Conservation (phyloP, 2,329 filamentous ascomycete species). For the Juglanconis oblonga region DNA sequence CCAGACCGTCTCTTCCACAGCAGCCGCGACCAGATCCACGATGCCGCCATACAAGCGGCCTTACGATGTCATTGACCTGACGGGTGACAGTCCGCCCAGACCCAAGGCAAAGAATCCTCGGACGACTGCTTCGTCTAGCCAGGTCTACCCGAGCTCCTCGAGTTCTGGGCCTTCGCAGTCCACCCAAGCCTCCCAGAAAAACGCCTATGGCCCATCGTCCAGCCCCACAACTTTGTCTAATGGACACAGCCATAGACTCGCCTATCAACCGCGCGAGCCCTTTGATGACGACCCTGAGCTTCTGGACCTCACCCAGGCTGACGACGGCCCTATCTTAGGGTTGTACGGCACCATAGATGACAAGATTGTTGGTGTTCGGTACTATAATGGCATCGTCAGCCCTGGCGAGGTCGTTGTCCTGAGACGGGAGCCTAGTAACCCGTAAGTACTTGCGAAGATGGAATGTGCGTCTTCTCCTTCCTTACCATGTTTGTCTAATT, state of each 20-base stretch:
- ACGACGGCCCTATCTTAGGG: conserved; percentile 39
- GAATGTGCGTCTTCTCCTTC: background rate
- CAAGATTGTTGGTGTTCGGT: conserved; percentile 59
- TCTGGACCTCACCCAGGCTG: conserved; percentile 42
- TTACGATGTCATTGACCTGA: conserved; percentile 39
- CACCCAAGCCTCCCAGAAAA: background rate
- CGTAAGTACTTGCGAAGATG: conserved; percentile 17
- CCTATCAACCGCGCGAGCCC: background rate
- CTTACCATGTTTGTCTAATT: background rate
- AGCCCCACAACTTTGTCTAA: background rate
- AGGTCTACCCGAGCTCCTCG: background rate
- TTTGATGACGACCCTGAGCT: conserved; percentile 35
- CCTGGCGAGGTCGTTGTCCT: conserved; percentile 57
- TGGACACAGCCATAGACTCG: background rate
- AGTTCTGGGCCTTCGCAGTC: background rate
- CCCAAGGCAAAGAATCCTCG: conserved; percentile 17
- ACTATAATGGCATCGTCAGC: conserved; percentile 57
- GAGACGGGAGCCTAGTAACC: conserved; percentile 60
- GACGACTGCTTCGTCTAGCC: conserved; percentile 21
- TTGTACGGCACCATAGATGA: conserved; percentile 46
- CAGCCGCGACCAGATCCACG: background rate
- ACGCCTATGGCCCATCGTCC: background rate
- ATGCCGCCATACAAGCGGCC: conserved; percentile 33
- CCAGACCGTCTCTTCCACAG: too few species aligned
- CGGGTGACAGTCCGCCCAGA: conserved; percentile 30